A percentile compares a stretch with the other conserved stretches of the same genome.
Evolutionary conservation across 495 filamentous ascomycete species (phyloP).

Genomic region (Chaetomium cochliodes): DNA sequence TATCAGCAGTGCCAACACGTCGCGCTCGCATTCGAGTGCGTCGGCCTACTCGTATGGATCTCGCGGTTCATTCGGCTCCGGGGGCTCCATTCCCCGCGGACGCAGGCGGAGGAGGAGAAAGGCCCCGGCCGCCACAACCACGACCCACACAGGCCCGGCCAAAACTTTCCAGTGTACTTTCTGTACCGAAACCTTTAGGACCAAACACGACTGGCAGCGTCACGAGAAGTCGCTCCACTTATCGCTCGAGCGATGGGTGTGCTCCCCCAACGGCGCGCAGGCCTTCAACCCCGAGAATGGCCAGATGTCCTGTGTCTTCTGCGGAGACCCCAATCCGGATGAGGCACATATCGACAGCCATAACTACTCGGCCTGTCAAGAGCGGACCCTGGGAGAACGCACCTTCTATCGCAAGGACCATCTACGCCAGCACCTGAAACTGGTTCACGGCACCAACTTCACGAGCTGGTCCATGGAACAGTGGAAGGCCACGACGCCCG

Average conservation of each 20-base stretch:
- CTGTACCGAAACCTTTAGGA: conserved; percentile 75
- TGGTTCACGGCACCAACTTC: conserved; percentile 69
- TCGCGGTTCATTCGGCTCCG: conserved; percentile 64
- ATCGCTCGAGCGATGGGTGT: conserved; percentile 75
- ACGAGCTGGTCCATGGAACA: conserved; percentile 60
- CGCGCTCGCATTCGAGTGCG: conserved; percentile 63
- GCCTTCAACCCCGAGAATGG: conserved; percentile 49
- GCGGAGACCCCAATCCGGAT: conserved; percentile 57
- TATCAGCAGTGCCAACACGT: conserved; percentile 69
- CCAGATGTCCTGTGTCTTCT: conserved; percentile 64
- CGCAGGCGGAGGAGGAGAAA: conserved; percentile 67
- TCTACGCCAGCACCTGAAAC: conserved; percentile 73
- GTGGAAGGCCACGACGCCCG: conserved; percentile 61
- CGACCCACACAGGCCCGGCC: conserved; percentile 34
- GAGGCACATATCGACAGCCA: conserved; percentile 66
- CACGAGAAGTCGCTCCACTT: conserved; percentile 82
- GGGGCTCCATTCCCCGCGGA: conserved; percentile 57
- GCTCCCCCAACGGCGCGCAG: conserved; percentile 64
- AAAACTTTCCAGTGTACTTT: conserved; percentile 81
- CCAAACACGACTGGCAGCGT: conserved; percentile 81
- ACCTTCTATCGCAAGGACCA: conserved; percentile 86
- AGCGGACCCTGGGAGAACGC: conserved; percentile 61
- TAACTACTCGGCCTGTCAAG: conserved; percentile 67
- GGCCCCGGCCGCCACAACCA: conserved; percentile 31
- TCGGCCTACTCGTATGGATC: conserved; percentile 72